Percentiles rank a stretch among this genome's conserved stretches.
These are phyloP conservation scores for Periconia digitata DNA, from an alignment of 2,329 filamentous ascomycete species.

Conservation along the genomic window DNA sequence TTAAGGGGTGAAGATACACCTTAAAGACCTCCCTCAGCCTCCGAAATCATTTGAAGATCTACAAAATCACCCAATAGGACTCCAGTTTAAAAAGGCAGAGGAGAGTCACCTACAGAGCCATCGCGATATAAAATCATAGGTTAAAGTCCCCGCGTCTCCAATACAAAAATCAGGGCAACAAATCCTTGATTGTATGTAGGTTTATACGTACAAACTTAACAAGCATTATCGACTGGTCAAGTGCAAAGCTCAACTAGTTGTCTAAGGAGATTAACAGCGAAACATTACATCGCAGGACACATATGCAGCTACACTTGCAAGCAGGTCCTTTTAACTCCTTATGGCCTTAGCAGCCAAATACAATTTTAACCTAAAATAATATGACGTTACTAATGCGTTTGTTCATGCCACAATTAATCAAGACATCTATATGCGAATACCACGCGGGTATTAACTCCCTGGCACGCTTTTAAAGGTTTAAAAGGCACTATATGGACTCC, in stretches of 20 bases:
- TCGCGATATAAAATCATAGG: not conserved
- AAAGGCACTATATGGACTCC: constrained; percentile 3
- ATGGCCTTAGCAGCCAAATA: not conserved
- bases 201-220: constrained; percentile 10
- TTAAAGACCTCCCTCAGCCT: not conserved
- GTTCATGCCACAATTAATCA: not conserved
- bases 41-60: not conserved
- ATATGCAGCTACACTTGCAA: not conserved
- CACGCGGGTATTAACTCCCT: not conserved
- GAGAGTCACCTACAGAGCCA: not conserved
- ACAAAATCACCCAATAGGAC: not conserved
- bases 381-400: constrained; percentile 1
- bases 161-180: not conserved
- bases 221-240: not conserved
- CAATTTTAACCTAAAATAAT: not conserved
- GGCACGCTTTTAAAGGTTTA: constrained; percentile 1
- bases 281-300: not conserved
- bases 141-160: not conserved
- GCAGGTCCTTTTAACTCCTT: not conserved
- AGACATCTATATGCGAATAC: not conserved
- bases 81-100: not conserved
- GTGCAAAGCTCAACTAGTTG: not conserved
- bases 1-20: not conserved
- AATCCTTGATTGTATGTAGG: constrained; percentile 5
- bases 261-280: not conserved